Conservation (phyloP, 768 basidiomycete species). For the Boletus vermiculosoides region DNA sequence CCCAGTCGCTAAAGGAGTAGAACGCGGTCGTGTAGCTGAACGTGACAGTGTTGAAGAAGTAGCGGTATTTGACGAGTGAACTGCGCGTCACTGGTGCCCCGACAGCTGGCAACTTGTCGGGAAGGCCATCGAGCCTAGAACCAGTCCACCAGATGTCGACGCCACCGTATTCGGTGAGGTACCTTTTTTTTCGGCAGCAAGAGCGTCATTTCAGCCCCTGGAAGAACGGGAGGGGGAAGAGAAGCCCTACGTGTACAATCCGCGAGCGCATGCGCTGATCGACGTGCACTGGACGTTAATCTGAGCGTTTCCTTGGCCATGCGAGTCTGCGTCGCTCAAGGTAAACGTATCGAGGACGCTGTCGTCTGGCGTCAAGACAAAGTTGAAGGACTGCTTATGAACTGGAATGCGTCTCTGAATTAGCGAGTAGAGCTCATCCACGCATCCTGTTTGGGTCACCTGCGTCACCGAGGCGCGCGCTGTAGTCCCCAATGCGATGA, state of each 20-base stretch:
- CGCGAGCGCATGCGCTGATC: constrained; percentile 38
- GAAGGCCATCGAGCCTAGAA: constrained; percentile 36
- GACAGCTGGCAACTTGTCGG: constrained; percentile 30
- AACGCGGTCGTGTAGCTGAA: constrained; percentile 42
- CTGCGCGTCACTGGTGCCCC: constrained; percentile 31
- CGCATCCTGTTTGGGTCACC: background rate
- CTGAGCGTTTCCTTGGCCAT: constrained; percentile 5
- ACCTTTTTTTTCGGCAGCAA: constrained; percentile 19
- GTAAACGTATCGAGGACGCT: constrained; percentile 32
- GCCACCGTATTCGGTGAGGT: constrained; percentile 36
- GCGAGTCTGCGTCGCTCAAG: constrained; percentile 26
- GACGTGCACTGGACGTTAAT: constrained; percentile 37
- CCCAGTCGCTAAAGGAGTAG: constrained; percentile 41
- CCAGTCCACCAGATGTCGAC: constrained; percentile 47
- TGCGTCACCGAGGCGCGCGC: background rate
- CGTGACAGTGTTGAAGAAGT: constrained; percentile 44
- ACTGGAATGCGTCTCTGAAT: constrained; percentile 37
- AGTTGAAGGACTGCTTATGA: constrained; percentile 33
- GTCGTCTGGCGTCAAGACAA: constrained; percentile 25
- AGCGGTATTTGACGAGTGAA: constrained; percentile 39
- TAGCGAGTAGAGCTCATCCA: constrained; percentile 36
- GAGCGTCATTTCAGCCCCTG: background rate
- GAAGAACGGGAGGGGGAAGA: background rate
- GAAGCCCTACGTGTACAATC: constrained; percentile 36
- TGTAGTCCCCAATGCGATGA: background rate